Base-by-base conservation (phyloP, 2,329 filamentous ascomycete species). In the Stachybotrys chartarum region DNA sequence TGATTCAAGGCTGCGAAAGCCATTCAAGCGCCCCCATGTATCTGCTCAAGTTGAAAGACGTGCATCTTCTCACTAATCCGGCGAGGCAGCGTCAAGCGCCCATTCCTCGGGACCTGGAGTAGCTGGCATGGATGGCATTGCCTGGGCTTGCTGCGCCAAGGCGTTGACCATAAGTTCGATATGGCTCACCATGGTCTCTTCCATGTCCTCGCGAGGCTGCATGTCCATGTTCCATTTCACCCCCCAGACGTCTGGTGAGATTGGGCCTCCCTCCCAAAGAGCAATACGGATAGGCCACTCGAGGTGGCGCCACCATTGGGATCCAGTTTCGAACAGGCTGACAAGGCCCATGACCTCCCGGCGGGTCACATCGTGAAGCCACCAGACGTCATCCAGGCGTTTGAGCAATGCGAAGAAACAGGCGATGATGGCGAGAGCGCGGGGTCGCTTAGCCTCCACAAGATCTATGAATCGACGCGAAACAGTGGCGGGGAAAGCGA, bases 341-440 rank as follows among this genome's bases (percentile, higher is more conserved):
- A 83, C 77, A 30, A 88, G 77, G 18, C 85, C 84, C 64, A 83
- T 79, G 16, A 90, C 81, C 61, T 90, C 83, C 55, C 83, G 79
- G 16, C 80, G 78, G 7, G 85, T 80, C 63, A 87, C 85, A 45
- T 86, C 84, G 18, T 83, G 78, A 31, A 89, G 72, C 86, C 87
- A 90, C 87, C 87, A 90, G 16, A 84, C 73, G 16, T 75, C 68
- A 57, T 86, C 80, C 58, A 87, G 74, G 39, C 78, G 78, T 63
- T 85, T 85, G 50, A 88, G 73, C 44, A 87, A 71, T 31, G 83
- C 84, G 62, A 87, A 87, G 66, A 86, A 88, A 66, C 82, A 84
- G 7, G 84, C 84, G 1, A 87, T 75, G 42, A 87, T 83, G 35
- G 80, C 78, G 31, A 88, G 73, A 1, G 84, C 83, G 12, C 84